Evolutionary conservation across 202 grass and related monocot genomes (phyloP), one percentile per base, ranked within the genome.

Genomic region (Dendrocalamus latiflorus): DNA sequence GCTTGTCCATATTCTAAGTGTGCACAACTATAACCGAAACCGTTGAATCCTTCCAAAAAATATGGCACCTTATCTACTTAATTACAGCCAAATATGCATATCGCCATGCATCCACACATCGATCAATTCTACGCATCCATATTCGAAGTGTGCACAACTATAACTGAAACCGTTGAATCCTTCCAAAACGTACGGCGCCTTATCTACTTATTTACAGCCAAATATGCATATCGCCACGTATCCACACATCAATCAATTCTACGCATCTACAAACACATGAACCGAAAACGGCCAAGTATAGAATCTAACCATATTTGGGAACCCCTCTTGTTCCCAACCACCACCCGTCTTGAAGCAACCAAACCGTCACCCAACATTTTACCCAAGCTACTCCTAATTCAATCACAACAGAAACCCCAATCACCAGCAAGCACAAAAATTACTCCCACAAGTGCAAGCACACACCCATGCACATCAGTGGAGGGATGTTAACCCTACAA

Each of bases 21-120:
- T 59, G 38, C 24, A 67, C 58, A 78, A 30, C 16, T 57, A n/a
- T 34, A 67, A 84, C 1, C 10, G 5, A 28, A 73, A 79, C 15
- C 2, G 3, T 39, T 56, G 48, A 28, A 57, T 49, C 55, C 39
- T 55, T 48, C 22, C 33, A 50, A 12, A 74, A 79, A 55, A 18
- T 60, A 39, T 15, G 4, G 39, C 50, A 30, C n/a, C 13, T 20
- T 44, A 14, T 34, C 50, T 38, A 84, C 30, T 63, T 81, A 53
- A 69, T 34, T 78, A 45, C 7, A 53, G 30, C 74, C 70, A 78
- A 78, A 89, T 65, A 49, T 21, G 47, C 47, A 63, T 43, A 75
- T 18, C 3, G 12, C 34, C 38, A 39, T 1, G 10, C 22, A 15
- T 2, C 30, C 20, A 4, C 30, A 70, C 1, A 36, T 13, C 33